A percentile compares a stretch with the other conserved stretches of the same genome.
These are phyloP conservation scores for Kwoniella europaea DNA, from an alignment of 768 basidiomycete species.

Conservation along the genomic window DNA sequence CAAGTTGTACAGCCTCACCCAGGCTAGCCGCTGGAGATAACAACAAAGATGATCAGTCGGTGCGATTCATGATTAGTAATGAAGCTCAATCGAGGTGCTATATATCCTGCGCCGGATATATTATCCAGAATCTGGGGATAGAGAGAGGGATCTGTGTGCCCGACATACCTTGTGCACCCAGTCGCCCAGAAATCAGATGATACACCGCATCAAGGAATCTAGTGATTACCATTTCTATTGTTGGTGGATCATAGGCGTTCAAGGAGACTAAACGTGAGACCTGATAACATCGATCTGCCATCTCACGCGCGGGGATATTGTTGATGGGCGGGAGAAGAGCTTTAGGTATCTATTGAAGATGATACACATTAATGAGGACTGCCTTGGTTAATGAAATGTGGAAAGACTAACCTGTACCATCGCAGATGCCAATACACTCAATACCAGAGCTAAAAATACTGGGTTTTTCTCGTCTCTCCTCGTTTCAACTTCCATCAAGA, in stretches of 20 bases:
- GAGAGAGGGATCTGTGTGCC: not conserved
- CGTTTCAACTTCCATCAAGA: conserved; percentile 80
- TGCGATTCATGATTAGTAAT: no score
- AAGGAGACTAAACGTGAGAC: conserved; percentile 12
- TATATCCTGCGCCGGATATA: no score
- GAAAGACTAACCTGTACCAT: conserved; percentile 72
- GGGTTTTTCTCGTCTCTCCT: conserved; percentile 69
- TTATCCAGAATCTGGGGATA: no score
- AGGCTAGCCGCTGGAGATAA: not conserved
- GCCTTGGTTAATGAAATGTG: not conserved
- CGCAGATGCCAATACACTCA: conserved; percentile 76
- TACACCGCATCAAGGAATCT: conserved; percentile 10
- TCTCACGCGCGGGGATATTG: conserved; percentile 3
- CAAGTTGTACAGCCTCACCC: conserved; percentile 14
- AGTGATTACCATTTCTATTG: conserved; percentile 13
- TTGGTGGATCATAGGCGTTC: conserved; percentile 13
- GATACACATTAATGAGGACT: no score
- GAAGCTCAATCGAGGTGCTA: no score
- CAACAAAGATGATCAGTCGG: no score
- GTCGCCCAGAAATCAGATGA: conserved; percentile 10
- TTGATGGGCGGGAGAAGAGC: conserved; percentile 12
- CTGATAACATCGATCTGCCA: conserved; percentile 9
- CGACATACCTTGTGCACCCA: conserved; percentile 15
- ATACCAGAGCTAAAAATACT: conserved; percentile 40
- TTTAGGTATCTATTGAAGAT: conserved; percentile 10